phyloP scores from a whole-genome alignment of 495 filamentous ascomycete genomes.

The Penicillium parvum region DNA sequence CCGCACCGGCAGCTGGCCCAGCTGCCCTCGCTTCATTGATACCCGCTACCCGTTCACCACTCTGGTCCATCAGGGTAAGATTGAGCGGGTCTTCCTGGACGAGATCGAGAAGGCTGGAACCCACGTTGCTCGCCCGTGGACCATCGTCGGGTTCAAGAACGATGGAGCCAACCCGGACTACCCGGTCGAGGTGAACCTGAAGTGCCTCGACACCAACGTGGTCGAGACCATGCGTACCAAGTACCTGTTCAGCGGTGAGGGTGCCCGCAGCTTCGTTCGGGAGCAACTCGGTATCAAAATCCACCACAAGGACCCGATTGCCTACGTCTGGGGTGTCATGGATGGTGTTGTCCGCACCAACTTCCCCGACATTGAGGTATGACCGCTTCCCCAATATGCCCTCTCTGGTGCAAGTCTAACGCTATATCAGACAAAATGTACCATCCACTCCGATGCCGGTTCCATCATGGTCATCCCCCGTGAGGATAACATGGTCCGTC shows the following conservation, averaged over 20 bases:
- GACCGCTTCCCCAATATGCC: not conserved
- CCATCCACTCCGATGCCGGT: conserved; percentile 59
- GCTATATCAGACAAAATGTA: conserved; percentile 82
- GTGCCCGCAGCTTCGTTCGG: conserved; percentile 59
- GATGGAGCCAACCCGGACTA: conserved; percentile 52
- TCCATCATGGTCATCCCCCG: conserved; percentile 77
- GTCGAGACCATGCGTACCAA: conserved; percentile 61
- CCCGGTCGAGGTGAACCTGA: conserved; percentile 64
- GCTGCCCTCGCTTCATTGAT: conserved; percentile 62
- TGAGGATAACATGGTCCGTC: conserved; percentile 71
- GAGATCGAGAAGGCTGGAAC: conserved; percentile 58
- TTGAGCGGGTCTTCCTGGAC: conserved; percentile 60
- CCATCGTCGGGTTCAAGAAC: conserved; percentile 56
- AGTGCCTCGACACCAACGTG: conserved; percentile 67
- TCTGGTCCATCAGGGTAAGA: conserved; percentile 60
- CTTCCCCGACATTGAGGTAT: conserved; percentile 77
- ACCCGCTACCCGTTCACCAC: conserved; percentile 64
- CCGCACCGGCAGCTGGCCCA: conserved; percentile 58
- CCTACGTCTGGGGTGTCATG: conserved; percentile 79
- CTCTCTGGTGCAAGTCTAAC: conserved; percentile 15
- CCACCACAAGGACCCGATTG: conserved; percentile 59
- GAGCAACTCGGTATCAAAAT: conserved; percentile 56
- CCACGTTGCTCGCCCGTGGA: conserved; percentile 58
- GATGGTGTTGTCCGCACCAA: conserved; percentile 72
- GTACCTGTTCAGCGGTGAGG: conserved; percentile 63